Percentiles rank a stretch among this genome's conserved stretches.
These are phyloP conservation scores for Berberis vulgaris DNA, from an alignment of 164 flowering plant species.

Conservation along the genomic window DNA sequence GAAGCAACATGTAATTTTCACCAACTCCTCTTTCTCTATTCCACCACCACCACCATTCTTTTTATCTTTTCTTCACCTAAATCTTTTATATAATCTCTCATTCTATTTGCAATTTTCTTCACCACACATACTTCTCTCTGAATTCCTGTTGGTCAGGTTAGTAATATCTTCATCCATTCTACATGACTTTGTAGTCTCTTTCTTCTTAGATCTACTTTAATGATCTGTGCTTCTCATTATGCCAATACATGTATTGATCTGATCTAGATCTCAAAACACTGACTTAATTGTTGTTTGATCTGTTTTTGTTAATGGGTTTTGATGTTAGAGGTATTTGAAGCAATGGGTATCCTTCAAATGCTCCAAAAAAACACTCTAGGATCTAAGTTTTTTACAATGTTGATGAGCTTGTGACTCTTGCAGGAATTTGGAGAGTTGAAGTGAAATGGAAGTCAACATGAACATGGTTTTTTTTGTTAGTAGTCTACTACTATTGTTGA, in stretches of 20 bases:
- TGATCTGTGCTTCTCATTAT: neutral
- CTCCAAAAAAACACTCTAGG: neutral
- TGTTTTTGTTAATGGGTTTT: neutral
- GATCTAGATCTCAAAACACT: slow-evolving; percentile 12
- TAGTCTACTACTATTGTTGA: slow-evolving; percentile 18
- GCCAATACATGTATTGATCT: neutral
- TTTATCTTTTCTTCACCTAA: slow-evolving; percentile 6
- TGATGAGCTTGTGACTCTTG: slow-evolving; percentile 6
- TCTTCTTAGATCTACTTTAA: neutral
- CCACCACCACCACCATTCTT: neutral
- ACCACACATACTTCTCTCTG: slow-evolving; percentile 12
- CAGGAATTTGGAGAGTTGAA: slow-evolving; percentile 28
- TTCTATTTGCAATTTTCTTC: slow-evolving; percentile 8
- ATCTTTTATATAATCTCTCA: slow-evolving; percentile 20
- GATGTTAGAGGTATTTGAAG: neutral
- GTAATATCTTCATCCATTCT: slow-evolving; percentile 8
- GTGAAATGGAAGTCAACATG: slow-evolving; percentile 18
- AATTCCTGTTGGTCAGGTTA: slow-evolving; percentile 29
- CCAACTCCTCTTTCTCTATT: slow-evolving; percentile 7
- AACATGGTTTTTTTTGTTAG: slow-evolving; percentile 1
- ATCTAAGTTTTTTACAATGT: neutral
- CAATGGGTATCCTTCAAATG: neutral
- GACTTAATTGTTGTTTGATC: neutral
- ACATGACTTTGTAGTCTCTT: neutral
- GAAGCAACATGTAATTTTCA: neutral